Percentiles rank a stretch among this genome's conserved stretches.
phyloP scores from a whole-genome alignment of 192 early-diverging fungal species.

The Backusella circina region DNA sequence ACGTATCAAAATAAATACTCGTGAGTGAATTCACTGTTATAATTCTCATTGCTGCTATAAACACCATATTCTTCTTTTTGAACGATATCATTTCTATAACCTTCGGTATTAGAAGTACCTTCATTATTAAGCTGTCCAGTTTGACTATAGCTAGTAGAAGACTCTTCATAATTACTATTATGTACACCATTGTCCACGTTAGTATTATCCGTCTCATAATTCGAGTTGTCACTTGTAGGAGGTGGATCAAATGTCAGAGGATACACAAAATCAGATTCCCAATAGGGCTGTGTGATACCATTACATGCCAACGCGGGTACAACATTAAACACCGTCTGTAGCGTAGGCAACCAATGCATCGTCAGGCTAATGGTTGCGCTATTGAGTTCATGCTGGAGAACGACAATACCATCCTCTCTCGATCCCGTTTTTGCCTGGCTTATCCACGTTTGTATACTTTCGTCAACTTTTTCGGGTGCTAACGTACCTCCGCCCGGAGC shows the following conservation, averaged over 20 bases:
- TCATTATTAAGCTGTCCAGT: not conserved
- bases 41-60: not conserved
- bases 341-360: constrained; percentile 34
- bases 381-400: constrained; percentile 41
- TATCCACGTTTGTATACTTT: constrained; percentile 31
- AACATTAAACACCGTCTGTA: constrained; percentile 30
- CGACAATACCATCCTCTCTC: constrained; percentile 20
- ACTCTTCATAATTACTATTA: not conserved
- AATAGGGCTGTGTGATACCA: constrained; percentile 34
- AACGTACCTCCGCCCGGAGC: constrained; percentile 25
- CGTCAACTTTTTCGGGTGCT: constrained; percentile 16
- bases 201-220: no score
- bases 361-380: constrained; percentile 36
- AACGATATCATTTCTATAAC: not conserved
- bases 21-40: not conserved
- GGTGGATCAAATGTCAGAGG: constrained; percentile 13
- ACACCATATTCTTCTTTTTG: not conserved
- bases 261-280: constrained; percentile 32
- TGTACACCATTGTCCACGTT: not conserved
- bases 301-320: constrained; percentile 28
- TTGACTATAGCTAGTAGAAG: not conserved
- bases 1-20: not conserved
- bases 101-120: not conserved
- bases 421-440: constrained; percentile 7
- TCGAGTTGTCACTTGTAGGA: no score